Evolutionary conservation across 163 green algal species (phyloP), one percentile per base, ranked within the genome.

Genomic region (Scenedesmus sp.): DNA sequence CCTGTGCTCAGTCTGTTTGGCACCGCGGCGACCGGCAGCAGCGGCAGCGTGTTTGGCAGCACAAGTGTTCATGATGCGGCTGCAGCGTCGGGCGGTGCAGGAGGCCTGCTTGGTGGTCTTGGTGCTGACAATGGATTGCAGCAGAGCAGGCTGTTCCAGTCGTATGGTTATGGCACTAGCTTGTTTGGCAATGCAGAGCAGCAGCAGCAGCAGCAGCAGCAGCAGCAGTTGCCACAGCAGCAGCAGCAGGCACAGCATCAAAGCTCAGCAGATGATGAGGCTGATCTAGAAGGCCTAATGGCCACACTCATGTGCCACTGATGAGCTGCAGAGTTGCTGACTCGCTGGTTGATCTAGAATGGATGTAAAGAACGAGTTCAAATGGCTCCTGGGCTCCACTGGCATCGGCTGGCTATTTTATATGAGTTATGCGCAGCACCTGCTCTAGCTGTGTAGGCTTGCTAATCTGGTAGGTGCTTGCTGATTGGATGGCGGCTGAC

Each of bases 241-340:
- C 83, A 43, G 44, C 40, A 61, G 40, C 83, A 81, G 83, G 3
- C 0, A 59, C 49, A 68, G 42, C 40, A 18, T 20, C 33, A 84
- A 35, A 24, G 6, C 6, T 76, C 65, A 40, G 59, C 30, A 18
- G 84, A 81, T 65, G 61, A 90, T 49, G 86, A 90, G 44, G 56
- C 40, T 30, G 86, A 90, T 46, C 22, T 90, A 61, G 86, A 90
- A 40, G 70, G 86, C 7, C 20, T 90, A 72, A 85, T 90, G 86
- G 44, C 86, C 15, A 84, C 70, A 7, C 43, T 90, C 16, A 90
- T 90, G 86, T 84, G 68, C 37, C 86, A 90, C 26, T 90, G 70
- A 83, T 35, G 13, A 15, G 65, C 30, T 22, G 30, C 30, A 40
- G 30, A 40, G 65, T 16, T 18, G 30, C 40, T 2, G 30, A 22